Evolutionary conservation across 345 rosid genomes (phyloP), one percentile per base, ranked within the genome.

Genomic region (Gossypium rotundifolium): DNA sequence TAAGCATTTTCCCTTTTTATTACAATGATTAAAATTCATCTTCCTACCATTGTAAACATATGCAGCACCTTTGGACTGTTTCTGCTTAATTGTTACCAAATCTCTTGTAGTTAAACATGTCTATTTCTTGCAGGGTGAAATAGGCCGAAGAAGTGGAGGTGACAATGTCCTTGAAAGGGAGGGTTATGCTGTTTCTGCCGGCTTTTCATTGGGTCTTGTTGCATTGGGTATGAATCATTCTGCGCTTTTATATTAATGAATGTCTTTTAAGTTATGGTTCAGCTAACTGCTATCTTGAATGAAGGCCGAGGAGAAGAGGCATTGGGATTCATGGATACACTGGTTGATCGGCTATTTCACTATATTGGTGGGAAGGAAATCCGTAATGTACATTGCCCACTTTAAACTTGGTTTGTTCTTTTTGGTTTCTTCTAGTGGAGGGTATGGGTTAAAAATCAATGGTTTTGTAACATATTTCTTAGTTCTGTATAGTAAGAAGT

Each of bases 151-250:
- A 90, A 92, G 98, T 84, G 90, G 91, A 69, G 99, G 99, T 74
- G 99, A 94, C 81, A 94, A 94, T 79, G 99, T 93, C 63, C 99
- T 92, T 84, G 99, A 94, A 84, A 89, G 99, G 85, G 99, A 94
- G 85, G 99, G 97, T 52, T 89, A 94, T 90, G 98, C 96, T 79
- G 94, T 91, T 79, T 88, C 99, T 83, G 98, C 99, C n/a, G 99
- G 99, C 78, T 91, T 92, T 84, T 78, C 99, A 54, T 78, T 94
- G 82, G 99, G 99, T 83, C 97, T 94, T 81, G 96, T 93, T 74
- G 93, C 98, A 64, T 77, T 94, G 84, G 99, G 99, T 94, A 88
- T 67, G 88, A 59, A 62, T 61, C 59, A 42, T 81, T 76, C 40
- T 27, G 40, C 66, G 77, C 58, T 76, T 71, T 75, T 73, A 46